These are phyloP conservation scores for Closterium sp. DNA, from an alignment of 139 green algal species.

Conservation along the genomic window DNA sequence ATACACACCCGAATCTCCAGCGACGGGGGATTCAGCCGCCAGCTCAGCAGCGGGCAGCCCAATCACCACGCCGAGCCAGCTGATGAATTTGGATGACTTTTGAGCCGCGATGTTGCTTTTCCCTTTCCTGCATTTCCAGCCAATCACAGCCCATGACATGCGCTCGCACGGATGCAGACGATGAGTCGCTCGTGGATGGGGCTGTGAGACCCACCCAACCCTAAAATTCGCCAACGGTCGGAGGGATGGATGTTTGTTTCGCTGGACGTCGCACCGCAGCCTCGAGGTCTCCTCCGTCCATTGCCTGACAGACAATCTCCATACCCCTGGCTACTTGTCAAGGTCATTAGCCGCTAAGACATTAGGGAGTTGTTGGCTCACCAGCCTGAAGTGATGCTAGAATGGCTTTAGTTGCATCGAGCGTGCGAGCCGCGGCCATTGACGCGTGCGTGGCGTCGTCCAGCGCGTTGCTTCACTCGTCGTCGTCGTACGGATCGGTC, in stretches of 20 bases:
- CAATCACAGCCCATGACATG: neutral
- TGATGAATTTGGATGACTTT: neutral
- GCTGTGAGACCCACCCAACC: too few relatives aligned
- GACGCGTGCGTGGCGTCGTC: neutral
- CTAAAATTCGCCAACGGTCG: neutral
- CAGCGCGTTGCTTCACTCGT: neutral
- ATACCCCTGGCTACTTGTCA: neutral
- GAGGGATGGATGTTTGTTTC: neutral
- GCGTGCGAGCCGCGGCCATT: neutral
- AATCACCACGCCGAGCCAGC: neutral
- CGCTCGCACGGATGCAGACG: neutral
- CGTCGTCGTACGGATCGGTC: neutral
- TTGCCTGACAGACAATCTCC: neutral
- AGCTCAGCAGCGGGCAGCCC: neutral
- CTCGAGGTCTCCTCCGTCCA: neutral
- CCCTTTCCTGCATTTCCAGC: neutral
- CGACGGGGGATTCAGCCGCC: neutral
- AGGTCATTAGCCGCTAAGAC: neutral
- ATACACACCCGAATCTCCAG: neutral
- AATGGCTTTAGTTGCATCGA: neutral
- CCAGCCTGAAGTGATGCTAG: neutral
- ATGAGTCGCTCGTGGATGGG: neutral
- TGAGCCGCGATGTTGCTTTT: neutral
- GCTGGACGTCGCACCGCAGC: neutral
- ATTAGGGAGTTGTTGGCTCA: too few relatives aligned